Conservation (phyloP, 2,329 filamentous ascomycete species). For the Fusarium stilboides region DNA sequence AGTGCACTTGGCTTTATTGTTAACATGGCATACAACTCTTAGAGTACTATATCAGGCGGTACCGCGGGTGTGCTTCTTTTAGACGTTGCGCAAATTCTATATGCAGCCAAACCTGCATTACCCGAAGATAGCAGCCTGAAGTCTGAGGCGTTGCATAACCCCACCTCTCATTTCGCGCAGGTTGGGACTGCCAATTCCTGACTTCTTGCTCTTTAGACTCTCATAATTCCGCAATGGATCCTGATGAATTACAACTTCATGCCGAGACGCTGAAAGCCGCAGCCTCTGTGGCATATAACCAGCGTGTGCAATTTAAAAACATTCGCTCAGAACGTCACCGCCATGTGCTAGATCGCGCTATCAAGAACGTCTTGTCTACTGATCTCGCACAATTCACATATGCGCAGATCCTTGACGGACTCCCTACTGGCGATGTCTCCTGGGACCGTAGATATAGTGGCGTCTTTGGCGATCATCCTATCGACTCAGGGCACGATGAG, state of each 20-base stretch:
- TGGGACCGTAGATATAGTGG: constrained; percentile 7
- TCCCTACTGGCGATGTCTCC: constrained; percentile 15
- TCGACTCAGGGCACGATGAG: constrained; percentile 22
- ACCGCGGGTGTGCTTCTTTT: too few relatives aligned
- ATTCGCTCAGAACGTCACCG: constrained; percentile 8
- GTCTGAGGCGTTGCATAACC: too few relatives aligned
- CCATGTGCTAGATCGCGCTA: constrained; percentile 4
- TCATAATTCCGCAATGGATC: constrained; percentile 1
- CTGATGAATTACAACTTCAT: constrained; percentile 7
- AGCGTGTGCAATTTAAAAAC: constrained; percentile 5
- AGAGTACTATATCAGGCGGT: too few relatives aligned
- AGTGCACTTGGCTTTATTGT: too few relatives aligned
- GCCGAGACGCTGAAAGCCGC: constrained; percentile 1
- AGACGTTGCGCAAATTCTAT: too few relatives aligned
- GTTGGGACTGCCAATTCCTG: too few relatives aligned
- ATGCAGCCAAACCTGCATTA: too few relatives aligned
- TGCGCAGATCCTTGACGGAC: constrained; percentile 36
- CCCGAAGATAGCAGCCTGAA: too few relatives aligned
- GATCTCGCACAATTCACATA: constrained; percentile 22
- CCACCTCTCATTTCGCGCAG: too few relatives aligned
- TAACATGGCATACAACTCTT: too few relatives aligned
- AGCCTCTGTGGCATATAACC: not conserved
- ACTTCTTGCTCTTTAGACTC: not conserved
- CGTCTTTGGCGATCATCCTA: constrained; percentile 19
- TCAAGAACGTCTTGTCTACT: constrained; percentile 24